A percentile compares a stretch with the other conserved stretches of the same genome.
phyloP scores from a whole-genome alignment of 345 rosid species.

The Conringia planisiliqua region DNA sequence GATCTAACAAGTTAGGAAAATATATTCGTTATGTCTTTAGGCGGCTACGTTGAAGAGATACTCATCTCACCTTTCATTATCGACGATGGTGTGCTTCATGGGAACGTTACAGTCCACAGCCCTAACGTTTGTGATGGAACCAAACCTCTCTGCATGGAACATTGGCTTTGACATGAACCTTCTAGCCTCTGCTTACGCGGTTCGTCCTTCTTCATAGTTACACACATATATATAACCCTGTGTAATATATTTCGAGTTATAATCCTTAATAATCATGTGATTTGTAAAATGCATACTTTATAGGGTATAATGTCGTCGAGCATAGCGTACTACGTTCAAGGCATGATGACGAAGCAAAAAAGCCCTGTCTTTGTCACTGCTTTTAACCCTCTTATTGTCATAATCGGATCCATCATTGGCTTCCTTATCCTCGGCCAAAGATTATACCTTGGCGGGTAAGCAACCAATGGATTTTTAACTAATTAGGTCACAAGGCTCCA shows the following conservation, averaged over 20 bases:
- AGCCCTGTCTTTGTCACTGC: constrained; percentile 88
- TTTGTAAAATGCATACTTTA: background rate
- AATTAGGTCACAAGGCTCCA: background rate
- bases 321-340: constrained; percentile 91
- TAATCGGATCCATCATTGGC: constrained; percentile 78
- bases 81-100: constrained; percentile 74
- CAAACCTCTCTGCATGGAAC: constrained; percentile 57
- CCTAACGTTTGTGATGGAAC: constrained; percentile 79
- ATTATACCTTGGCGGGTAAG: constrained; percentile 75
- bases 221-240: background rate
- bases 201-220: constrained; percentile 27
- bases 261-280: background rate
- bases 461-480: background rate
- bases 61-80: constrained; percentile 76
- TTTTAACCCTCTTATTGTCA: constrained; percentile 93
- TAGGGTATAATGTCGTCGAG: constrained; percentile 92
- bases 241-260: background rate
- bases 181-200: constrained; percentile 91
- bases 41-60: constrained; percentile 80
- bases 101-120: constrained; percentile 87
- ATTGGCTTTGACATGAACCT: constrained; percentile 93
- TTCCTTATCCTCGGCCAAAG: constrained; percentile 72
- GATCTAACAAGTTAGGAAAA: background rate
- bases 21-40: constrained; percentile 23
- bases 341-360: constrained; percentile 73